Percentiles rank a stretch among this genome's conserved stretches.
Evolutionary conservation across 2,329 filamentous ascomycete genomes (phyloP).

Genomic region (Magnaporthales sp.): DNA sequence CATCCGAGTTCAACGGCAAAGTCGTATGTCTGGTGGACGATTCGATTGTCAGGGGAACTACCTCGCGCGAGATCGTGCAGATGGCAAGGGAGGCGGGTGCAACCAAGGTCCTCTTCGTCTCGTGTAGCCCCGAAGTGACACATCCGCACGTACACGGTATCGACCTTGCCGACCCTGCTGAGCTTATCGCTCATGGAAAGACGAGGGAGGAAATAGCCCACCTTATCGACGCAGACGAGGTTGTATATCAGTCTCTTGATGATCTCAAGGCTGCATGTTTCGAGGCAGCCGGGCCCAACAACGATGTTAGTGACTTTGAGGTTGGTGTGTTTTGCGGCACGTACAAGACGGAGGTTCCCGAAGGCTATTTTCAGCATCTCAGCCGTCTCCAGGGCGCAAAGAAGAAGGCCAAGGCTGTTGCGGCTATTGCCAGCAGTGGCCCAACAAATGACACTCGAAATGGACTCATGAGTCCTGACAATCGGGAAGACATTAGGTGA

Average conservation of each 20-base stretch:
- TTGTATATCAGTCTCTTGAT: constrained; percentile 54
- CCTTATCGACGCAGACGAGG: constrained; percentile 35
- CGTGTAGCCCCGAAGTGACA: constrained; percentile 73
- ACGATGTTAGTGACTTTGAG: constrained; percentile 60
- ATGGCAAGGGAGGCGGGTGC: constrained; percentile 11
- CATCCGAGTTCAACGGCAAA: constrained; percentile 72
- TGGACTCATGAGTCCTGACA: not conserved
- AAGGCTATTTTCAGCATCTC: constrained; percentile 75
- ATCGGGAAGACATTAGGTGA: constrained; percentile 10
- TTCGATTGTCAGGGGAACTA: constrained; percentile 47
- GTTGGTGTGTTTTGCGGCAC: constrained; percentile 86
- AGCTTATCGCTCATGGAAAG: constrained; percentile 17
- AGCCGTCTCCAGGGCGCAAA: constrained; percentile 64
- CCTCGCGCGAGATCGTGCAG: constrained; percentile 48
- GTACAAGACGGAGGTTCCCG: constrained; percentile 73
- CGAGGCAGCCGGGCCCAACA: constrained; percentile 54
- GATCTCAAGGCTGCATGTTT: constrained; percentile 76
- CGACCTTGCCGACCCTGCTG: constrained; percentile 27
- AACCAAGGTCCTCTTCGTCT: constrained; percentile 62
- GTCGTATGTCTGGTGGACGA: constrained; percentile 83
- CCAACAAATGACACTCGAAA: not conserved
- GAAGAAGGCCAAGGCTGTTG: constrained; percentile 9
- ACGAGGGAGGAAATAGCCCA: constrained; percentile 31
- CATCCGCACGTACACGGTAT: constrained; percentile 66
- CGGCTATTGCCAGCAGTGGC: not conserved